Evolutionary conservation across 2,329 filamentous ascomycete species (phyloP), one percentile per base, ranked within the genome.

Genomic region (Allantophomopsis lycopodina): DNA sequence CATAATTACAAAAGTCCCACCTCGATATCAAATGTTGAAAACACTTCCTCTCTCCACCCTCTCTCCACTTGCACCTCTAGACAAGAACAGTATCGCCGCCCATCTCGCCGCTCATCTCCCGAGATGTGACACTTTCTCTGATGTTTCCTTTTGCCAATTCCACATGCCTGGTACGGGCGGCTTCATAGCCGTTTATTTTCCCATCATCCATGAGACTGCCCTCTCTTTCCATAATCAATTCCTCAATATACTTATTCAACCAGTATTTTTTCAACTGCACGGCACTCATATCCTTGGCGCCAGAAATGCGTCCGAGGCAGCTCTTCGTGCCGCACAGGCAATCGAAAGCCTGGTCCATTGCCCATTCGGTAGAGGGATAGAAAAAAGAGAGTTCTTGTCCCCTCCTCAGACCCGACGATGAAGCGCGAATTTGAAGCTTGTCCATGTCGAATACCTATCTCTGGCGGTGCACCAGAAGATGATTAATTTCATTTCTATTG

Each of bases 321-420:
- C 61, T 60, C 0, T 62, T 48, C 4, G 64, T 65, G 44, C 66
- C 65, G 54, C 80, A 85, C 43, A 70, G 62, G 55, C 80, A 85
- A 43, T 70, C 60, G 53, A 85, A 85, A 4, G 76, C 68, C 62
- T 84, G 79, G 23, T 74, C 73, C 79, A 85, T 83, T 51, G 65
- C 52, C 78, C 78, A 85, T 59, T 85, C 80, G 1, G 79, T 83
- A 40, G 76, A 82, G 4, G 80, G 79, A 50, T 85, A 85, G 60
- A 84, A 85, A 62, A 83, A 85, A 54, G 73, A 76, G 36, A 79
- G 61, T 52, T 79, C 74, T 43, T 79, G 69, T 37, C 71, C 72
- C 4, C 59, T 53, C 39, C 60, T 53, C 39, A 79, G 63, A 28
- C 74, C 73, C 40, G 65, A 64, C 16, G 69, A 69, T 6, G 70